Conservation (phyloP, 345 rosid species). For the Punica granatum region DNA sequence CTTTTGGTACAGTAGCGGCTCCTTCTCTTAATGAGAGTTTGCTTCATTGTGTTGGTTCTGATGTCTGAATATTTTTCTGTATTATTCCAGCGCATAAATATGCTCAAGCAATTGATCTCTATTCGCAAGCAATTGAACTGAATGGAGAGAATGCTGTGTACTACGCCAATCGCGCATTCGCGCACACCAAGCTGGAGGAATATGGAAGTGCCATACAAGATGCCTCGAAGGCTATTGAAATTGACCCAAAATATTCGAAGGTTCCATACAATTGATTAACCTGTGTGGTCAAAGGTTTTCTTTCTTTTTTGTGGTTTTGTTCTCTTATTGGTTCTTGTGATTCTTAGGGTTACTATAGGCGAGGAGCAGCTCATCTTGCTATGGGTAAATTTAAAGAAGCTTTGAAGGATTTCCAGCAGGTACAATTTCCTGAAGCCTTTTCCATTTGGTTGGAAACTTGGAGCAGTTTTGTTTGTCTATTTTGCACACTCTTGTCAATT, state of each 20-base stretch:
- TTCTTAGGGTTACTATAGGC: constrained; percentile 83
- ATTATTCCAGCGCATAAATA: constrained; percentile 52
- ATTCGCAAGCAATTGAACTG: constrained; percentile 72
- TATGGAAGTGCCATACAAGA: constrained; percentile 95
- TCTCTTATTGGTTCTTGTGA: constrained; percentile 17
- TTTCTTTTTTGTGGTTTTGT: neutral
- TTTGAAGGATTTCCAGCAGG: constrained; percentile 95
- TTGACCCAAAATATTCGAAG: constrained; percentile 83
- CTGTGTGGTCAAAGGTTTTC: neutral
- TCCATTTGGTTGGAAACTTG: constrained; percentile 4
- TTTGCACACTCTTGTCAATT: neutral
- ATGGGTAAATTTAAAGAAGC: constrained; percentile 98
- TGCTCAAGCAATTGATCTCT: constrained; percentile 72
- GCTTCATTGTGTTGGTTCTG: neutral
- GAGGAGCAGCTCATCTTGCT: constrained; percentile 94
- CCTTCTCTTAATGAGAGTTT: neutral
- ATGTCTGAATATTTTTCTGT: neutral
- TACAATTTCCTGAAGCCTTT: constrained; percentile 8
- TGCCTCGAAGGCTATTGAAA: constrained; percentile 84
- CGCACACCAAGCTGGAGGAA: constrained; percentile 92
- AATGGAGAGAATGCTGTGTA: constrained; percentile 70
- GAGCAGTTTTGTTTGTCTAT: neutral
- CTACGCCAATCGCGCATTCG: constrained; percentile 94
- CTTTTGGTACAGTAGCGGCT: neutral
- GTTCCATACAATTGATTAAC: constrained; percentile 22